These are phyloP conservation scores for Pulveroboletus frians DNA, from an alignment of 768 basidiomycete genomes.

Conservation along the genomic window DNA sequence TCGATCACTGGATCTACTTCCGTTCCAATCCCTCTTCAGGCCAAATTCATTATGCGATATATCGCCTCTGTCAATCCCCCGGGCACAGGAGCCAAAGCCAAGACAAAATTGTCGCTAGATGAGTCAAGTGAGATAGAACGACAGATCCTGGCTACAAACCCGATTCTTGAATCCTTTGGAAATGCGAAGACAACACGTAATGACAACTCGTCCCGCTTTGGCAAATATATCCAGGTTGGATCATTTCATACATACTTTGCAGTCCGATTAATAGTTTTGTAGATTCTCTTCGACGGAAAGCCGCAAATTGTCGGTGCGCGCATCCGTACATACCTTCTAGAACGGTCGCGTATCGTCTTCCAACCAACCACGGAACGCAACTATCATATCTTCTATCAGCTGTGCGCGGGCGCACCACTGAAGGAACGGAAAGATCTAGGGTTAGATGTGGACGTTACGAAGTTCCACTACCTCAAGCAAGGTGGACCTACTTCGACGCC, in stretches of 20 bases:
- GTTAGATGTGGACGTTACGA: constrained; percentile 75
- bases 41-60: constrained; percentile 99
- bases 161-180: constrained; percentile 97
- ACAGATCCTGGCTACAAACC: constrained; percentile 98
- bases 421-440: constrained; percentile 96
- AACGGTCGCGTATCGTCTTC: constrained; percentile 95
- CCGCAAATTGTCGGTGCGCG: constrained; percentile 98
- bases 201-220: constrained; percentile 98
- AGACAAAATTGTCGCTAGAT: constrained; percentile 69
- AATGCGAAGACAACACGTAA: constrained; percentile 99
- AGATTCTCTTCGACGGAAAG: constrained; percentile 95
- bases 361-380: constrained; percentile 96
- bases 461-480: constrained; percentile 91
- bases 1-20: neutral
- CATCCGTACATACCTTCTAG: constrained; percentile 97
- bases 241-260: neutral
- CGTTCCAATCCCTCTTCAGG: constrained; percentile 38
- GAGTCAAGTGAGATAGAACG: constrained; percentile 93
- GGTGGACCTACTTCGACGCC: constrained; percentile 85
- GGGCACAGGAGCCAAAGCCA: constrained; percentile 52
- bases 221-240: constrained; percentile 92
- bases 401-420: constrained; percentile 92
- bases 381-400: constrained; percentile 99
- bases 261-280: constrained; percentile 1
- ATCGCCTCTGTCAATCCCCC: constrained; percentile 95